Base-by-base conservation (phyloP, 306 rosid genomes). In the Potentilla sterilis region DNA sequence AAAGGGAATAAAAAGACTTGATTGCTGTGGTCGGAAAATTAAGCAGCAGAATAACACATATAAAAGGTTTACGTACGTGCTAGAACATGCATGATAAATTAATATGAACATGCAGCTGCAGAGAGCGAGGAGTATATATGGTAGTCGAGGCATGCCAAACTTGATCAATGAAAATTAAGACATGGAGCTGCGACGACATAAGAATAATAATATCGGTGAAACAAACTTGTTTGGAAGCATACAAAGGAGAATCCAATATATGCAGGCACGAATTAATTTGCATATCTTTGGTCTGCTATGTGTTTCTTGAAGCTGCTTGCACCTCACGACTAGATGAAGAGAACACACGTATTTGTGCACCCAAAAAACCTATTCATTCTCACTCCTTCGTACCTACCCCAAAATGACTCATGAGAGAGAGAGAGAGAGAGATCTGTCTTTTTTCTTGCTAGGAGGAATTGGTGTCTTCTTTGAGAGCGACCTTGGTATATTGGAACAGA, bases 251-350 rank as follows among this genome's bases (percentile, higher is more conserved):
- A 82, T 82, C 81, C 73, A 51, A 54, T 63, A 54, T 63, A 61
- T 61, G 67, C 41, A 61, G 67, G 64, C 7, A 7, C 77, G 78
- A 78, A 66, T 55, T 3, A n/a, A n/a, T 76, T 66, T 46, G 74
- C 70, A 57, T 55, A 81, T 65, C 78, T 76, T 18, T 15, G 34
- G 67, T 34, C 44, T 43, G 28, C 15, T 46, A n/a, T 49, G 24
- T 22, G 28, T 54, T 24, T 79, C 24, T 3, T 58, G 37, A 58
- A 24, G 37, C 37, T 28, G 18, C 65, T 28, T 12, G 68, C 78
- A 72, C 83, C 78, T 79, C 57, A 48, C 37, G 83, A 52, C 86
- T 67, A 83, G 70, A 79, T 83, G 75, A 72, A 47, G 57, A 59
- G 69, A 58, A 73, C 61, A 59, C 22, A 63, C 68, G 62, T 9